phyloP scores from a whole-genome alignment of 2,329 filamentous ascomycete genomes.

The Colletotrichum sp. region DNA sequence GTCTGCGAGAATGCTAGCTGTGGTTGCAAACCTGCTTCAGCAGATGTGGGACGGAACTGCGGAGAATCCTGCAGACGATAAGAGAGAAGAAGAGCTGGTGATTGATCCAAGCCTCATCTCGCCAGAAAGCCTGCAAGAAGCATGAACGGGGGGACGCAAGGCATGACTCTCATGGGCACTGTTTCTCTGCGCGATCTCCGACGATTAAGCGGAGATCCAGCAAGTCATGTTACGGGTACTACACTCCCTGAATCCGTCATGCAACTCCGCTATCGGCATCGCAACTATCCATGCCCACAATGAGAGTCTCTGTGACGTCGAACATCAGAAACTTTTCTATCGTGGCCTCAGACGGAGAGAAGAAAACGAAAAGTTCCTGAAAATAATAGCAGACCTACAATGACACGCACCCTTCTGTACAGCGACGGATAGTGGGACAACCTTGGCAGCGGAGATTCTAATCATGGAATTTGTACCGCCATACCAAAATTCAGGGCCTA shows the following conservation, averaged over 20 bases:
- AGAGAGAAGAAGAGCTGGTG: neutral
- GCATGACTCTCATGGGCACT: neutral
- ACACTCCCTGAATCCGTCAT: neutral
- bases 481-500: neutral
- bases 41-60: neutral
- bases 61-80: neutral
- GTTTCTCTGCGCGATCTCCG: neutral
- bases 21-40: neutral
- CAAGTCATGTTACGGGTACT: neutral
- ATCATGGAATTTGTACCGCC: neutral
- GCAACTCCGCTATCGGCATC: neutral
- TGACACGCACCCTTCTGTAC: neutral
- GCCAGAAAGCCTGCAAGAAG: neutral
- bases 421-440: neutral
- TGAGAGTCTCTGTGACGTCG: neutral
- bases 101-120: neutral
- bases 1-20: neutral
- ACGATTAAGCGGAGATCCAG: neutral
- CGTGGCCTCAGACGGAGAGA: neutral
- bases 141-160: rapidly evolving
- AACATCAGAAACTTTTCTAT: neutral
- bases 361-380: neutral
- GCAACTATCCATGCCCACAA: neutral
- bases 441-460: neutral
- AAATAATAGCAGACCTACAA: neutral